Percentiles rank a stretch among this genome's conserved stretches.
phyloP scores from a whole-genome alignment of 2,329 filamentous ascomycete genomes.

The Paraphaeosphaeria sporulosa region DNA sequence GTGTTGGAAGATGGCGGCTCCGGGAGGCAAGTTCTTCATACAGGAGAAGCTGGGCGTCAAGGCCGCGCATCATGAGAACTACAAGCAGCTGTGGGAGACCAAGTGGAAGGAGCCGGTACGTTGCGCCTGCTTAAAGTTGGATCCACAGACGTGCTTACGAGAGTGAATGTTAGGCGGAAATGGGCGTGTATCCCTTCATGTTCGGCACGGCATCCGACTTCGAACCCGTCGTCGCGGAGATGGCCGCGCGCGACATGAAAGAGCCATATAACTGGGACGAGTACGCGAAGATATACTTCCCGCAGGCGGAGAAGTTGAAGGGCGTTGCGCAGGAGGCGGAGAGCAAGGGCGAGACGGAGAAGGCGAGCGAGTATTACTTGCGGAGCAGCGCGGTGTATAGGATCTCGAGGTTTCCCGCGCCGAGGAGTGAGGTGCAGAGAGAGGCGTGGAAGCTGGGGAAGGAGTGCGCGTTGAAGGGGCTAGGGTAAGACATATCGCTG shows the following conservation, averaged over 20 bases:
- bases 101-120: constrained; percentile 75
- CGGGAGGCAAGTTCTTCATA: constrained; percentile 55
- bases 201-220: constrained; percentile 74
- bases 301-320: constrained; percentile 66
- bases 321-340: constrained; percentile 61
- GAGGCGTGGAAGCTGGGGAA: constrained; percentile 73
- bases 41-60: constrained; percentile 53
- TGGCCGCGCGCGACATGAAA: constrained; percentile 68
- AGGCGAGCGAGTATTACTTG: constrained; percentile 69
- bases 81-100: constrained; percentile 69
- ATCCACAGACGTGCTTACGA: too few species aligned
- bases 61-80: constrained; percentile 57
- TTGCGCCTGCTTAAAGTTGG: not conserved
- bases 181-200: constrained; percentile 77
- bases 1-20: constrained; percentile 48
- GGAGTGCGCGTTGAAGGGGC: constrained; percentile 65
- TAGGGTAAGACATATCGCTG: constrained; percentile 34
- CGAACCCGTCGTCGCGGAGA: constrained; percentile 69
- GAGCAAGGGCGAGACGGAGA: constrained; percentile 56
- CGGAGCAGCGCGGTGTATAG: constrained; percentile 67
- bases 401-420: constrained; percentile 73
- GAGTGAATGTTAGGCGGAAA: constrained; percentile 44
- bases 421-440: constrained; percentile 60
- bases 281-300: constrained; percentile 70
- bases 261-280: constrained; percentile 68